Percentiles rank a stretch among this genome's conserved stretches.
Conservation (phyloP, 352 stramenopile genomes). For the Globisporangium carolinianum region DNA sequence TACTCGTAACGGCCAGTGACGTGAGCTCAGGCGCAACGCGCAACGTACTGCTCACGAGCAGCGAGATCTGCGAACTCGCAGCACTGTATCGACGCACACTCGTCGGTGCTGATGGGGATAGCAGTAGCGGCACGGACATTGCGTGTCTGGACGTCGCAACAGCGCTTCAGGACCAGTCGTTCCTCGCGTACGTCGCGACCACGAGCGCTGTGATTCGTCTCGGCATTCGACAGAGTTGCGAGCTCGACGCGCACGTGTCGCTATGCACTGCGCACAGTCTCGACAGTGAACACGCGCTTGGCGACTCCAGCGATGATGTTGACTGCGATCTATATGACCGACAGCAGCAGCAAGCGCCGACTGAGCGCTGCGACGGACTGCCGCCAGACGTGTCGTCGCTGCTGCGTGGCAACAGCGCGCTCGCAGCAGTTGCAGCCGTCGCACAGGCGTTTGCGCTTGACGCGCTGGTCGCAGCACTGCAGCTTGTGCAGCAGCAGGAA, state of each 20-base stretch:
- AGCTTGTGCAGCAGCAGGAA: conserved; percentile 36
- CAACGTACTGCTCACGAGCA: conserved; percentile 12
- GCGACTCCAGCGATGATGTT: conserved; percentile 1
- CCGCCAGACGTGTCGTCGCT: conserved; percentile 14
- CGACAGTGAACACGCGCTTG: not conserved
- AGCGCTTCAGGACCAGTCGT: conserved; percentile 26
- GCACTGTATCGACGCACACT: not conserved
- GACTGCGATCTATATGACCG: no score
- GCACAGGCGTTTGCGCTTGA: conserved; percentile 42
- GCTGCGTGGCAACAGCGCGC: conserved; percentile 17
- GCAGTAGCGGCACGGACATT: no score
- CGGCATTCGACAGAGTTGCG: not conserved
- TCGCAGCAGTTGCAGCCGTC: conserved; percentile 36
- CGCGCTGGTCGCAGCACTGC: conserved; percentile 22
- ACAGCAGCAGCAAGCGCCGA: not conserved
- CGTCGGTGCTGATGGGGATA: not conserved
- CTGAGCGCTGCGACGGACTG: not conserved
- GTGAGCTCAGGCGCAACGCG: not conserved
- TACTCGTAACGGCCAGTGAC: conserved; percentile 20
- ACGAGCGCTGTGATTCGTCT: conserved; percentile 29
- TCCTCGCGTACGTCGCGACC: conserved; percentile 21
- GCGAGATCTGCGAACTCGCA: conserved; percentile 7
- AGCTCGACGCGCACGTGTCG: no score
- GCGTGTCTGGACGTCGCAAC: not conserved
- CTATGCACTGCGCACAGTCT: not conserved